A percentile compares a stretch with the other conserved stretches of the same genome.
Evolutionary conservation across 177 flowering plant genomes (phyloP).

Genomic region (Vitis hybrid): DNA sequence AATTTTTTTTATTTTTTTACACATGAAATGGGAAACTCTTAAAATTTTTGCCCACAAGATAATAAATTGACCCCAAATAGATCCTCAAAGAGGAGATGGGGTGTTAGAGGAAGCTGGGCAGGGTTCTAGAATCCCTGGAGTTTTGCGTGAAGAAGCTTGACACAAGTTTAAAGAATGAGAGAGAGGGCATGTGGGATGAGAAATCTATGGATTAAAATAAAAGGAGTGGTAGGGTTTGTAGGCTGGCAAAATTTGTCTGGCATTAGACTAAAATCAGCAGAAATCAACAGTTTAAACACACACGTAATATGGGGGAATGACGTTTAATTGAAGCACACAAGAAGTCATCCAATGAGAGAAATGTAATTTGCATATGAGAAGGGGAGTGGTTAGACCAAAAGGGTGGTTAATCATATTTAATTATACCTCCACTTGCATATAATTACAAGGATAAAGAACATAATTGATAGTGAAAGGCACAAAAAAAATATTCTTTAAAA

Average conservation of each 20-base stretch:
- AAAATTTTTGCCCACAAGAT: too few relatives aligned
- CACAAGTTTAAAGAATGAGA: too few relatives aligned
- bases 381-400: slow-evolving; percentile 22
- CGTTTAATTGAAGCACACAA: slow-evolving; percentile 2
- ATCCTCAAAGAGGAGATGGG: too few relatives aligned
- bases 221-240: background rate
- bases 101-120: too few relatives aligned
- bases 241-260: slow-evolving; percentile 23
- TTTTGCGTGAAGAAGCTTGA: too few relatives aligned
- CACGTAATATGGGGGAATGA: background rate
- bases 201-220: background rate
- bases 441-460: slow-evolving; percentile 24
- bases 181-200: too few relatives aligned
- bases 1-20: too few relatives aligned
- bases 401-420: slow-evolving; percentile 7
- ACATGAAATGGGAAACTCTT: too few relatives aligned
- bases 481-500: background rate
- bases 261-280: slow-evolving; percentile 7
- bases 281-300: slow-evolving; percentile 1
- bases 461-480: slow-evolving; percentile 18
- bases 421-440: slow-evolving; percentile 29
- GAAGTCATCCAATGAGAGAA: slow-evolving; percentile 16
- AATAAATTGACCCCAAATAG: too few relatives aligned
- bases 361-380: slow-evolving; percentile 1
- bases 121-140: too few relatives aligned